These are phyloP conservation scores for Calvatia gigantea DNA, from an alignment of 768 basidiomycete species.

Conservation along the genomic window DNA sequence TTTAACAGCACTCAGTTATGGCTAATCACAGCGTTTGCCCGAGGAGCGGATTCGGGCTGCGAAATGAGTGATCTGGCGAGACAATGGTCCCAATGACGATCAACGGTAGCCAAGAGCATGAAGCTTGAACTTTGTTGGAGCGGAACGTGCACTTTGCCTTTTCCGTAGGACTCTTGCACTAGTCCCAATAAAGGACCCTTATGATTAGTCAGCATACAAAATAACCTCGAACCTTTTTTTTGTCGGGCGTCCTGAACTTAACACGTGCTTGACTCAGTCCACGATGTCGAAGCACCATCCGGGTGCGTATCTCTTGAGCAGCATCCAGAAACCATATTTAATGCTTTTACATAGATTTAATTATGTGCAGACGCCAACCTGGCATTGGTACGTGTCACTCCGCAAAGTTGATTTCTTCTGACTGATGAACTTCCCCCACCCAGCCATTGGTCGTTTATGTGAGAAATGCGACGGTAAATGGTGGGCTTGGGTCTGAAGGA, in stretches of 20 bases:
- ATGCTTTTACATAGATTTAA: constrained; percentile 61
- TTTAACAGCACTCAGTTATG: too few species aligned
- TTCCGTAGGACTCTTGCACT: neutral
- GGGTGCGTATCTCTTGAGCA: constrained; percentile 35
- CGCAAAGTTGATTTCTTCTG: neutral
- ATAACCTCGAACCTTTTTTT: too few species aligned
- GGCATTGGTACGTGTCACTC: constrained; percentile 70
- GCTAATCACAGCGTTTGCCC: too few species aligned
- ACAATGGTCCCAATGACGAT: too few species aligned
- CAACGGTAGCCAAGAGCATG: too few species aligned
- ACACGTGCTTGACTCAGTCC: neutral
- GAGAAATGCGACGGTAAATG: constrained; percentile 99
- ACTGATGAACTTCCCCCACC: constrained; percentile 9
- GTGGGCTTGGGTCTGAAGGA: constrained; percentile 39
- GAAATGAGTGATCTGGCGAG: too few species aligned
- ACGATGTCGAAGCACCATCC: constrained; percentile 91
- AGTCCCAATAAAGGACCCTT: neutral
- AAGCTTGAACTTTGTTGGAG: too few species aligned
- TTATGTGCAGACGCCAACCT: constrained; percentile 97
- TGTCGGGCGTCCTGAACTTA: too few species aligned
- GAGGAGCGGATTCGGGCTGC: too few species aligned
- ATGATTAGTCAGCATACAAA: neutral
- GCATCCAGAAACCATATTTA: constrained; percentile 8
- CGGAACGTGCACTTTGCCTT: too few species aligned
- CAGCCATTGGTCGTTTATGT: constrained; percentile 96